Percentiles rank a stretch among this genome's conserved stretches.
Conservation (phyloP, 2,329 filamentous ascomycete genomes). For the Grosmannia clavigera region DNA sequence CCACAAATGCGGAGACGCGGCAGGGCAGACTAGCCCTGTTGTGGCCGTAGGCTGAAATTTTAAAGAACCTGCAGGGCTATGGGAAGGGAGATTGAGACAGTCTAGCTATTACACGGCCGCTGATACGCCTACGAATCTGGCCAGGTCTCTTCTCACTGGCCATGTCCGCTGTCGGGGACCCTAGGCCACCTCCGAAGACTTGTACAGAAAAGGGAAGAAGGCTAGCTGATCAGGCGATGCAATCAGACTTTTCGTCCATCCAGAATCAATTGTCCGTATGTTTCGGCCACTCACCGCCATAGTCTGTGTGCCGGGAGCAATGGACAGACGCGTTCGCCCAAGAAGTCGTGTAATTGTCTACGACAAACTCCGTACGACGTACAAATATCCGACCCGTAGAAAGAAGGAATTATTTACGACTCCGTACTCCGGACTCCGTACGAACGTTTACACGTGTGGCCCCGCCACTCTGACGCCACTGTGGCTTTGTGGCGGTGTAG, state of each 20-base stretch:
- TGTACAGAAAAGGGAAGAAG: neutral
- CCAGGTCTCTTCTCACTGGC: neutral
- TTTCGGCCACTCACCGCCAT: neutral
- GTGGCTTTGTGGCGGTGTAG: neutral
- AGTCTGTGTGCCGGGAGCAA: neutral
- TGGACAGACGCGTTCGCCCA: neutral
- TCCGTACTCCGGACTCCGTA: no score
- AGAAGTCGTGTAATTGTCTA: no score
- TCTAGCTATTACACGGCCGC: neutral
- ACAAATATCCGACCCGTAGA: no score
- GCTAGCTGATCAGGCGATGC: neutral
- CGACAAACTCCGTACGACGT: no score
- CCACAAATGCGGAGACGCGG: conserved; percentile 3
- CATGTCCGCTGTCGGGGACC: neutral
- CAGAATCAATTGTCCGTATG: neutral
- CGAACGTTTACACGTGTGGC: neutral
- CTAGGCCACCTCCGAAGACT: neutral
- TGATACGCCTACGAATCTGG: neutral
- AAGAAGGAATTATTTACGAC: no score
- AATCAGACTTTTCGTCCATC: neutral
- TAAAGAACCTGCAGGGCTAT: neutral
- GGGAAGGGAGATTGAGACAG: neutral
- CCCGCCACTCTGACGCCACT: neutral
- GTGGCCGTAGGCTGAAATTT: neutral
- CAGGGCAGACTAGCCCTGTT: neutral